Evolutionary conservation across 2,329 filamentous ascomycete genomes (phyloP).

Genomic region (Elsinoe necatrix): DNA sequence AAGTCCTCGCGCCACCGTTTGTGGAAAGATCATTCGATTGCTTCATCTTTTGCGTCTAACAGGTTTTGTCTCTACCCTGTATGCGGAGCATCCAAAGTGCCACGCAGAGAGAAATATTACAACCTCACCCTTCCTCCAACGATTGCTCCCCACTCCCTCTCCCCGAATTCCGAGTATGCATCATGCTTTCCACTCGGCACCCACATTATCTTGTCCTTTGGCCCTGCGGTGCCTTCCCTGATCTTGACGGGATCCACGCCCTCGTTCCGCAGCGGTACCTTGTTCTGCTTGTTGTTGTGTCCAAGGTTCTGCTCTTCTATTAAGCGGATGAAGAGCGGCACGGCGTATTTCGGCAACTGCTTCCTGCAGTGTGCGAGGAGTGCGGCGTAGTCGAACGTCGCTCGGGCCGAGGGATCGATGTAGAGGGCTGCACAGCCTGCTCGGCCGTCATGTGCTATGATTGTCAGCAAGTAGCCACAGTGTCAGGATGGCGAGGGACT

Average conservation of each 20-base stretch:
- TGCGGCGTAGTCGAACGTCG: constrained; percentile 49
- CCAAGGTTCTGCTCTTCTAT: constrained; percentile 40
- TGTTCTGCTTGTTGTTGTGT: constrained; percentile 76
- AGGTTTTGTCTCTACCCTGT: too few relatives aligned
- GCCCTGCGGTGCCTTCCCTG: constrained; percentile 36
- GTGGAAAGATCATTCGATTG: too few relatives aligned
- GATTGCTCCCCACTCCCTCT: constrained; percentile 51
- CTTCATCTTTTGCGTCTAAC: too few relatives aligned
- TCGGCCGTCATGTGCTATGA: constrained; percentile 40
- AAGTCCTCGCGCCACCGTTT: too few relatives aligned
- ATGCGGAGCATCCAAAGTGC: too few relatives aligned
- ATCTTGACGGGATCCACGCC: constrained; percentile 52
- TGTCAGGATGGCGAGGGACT: not conserved
- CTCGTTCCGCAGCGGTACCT: constrained; percentile 58
- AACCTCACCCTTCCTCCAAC: constrained; percentile 28
- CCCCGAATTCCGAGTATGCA: constrained; percentile 50
- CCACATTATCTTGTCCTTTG: constrained; percentile 44
- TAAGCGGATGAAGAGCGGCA: constrained; percentile 63
- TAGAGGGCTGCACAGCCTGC: constrained; percentile 49
- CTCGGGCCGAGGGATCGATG: constrained; percentile 43
- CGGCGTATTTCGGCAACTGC: constrained; percentile 62
- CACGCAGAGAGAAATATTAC: constrained; percentile 11
- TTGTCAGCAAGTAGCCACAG: not conserved
- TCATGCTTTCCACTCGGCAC: constrained; percentile 36
- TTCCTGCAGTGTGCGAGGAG: constrained; percentile 51